Conservation (phyloP, 78 protist species). For the Emiliania huxleyi region DNA sequence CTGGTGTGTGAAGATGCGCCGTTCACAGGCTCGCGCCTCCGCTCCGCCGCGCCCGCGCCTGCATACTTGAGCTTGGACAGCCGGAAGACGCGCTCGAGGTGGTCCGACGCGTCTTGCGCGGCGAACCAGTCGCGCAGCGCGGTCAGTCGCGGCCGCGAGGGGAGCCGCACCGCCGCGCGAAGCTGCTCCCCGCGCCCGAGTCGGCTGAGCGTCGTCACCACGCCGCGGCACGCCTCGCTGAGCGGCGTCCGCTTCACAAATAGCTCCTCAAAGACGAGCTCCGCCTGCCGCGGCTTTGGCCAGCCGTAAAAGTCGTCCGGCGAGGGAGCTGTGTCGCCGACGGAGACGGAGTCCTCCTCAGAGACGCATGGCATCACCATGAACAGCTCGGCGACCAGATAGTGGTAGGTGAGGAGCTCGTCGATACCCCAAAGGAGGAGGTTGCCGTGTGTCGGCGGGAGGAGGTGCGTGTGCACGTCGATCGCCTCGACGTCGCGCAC, state of each 20-base stretch:
- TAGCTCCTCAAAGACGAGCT: slow-evolving; percentile 14
- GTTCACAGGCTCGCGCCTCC: too few relatives aligned
- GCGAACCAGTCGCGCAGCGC: slow-evolving; percentile 12
- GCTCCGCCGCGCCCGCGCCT: too few relatives aligned
- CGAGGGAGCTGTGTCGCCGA: background rate
- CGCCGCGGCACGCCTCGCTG: slow-evolving; percentile 4
- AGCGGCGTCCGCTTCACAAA: slow-evolving; percentile 11
- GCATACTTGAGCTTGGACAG: background rate
- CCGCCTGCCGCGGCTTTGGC: slow-evolving; percentile 6
- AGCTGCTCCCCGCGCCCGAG: background rate
- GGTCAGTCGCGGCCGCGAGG: background rate
- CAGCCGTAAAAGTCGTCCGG: background rate
- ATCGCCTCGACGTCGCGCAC: background rate
- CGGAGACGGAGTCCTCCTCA: background rate
- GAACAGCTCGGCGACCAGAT: slow-evolving; percentile 12
- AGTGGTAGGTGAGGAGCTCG: slow-evolving; percentile 29
- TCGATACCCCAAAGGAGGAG: slow-evolving; percentile 5
- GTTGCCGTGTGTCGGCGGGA: slow-evolving; percentile 10
- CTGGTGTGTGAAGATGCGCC: too few relatives aligned
- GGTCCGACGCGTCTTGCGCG: background rate
- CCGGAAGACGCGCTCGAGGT: background rate
- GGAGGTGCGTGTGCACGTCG: slow-evolving; percentile 20
- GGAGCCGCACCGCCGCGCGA: background rate
- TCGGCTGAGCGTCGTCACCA: background rate
- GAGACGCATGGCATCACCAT: background rate